phyloP scores from a whole-genome alignment of 2,329 filamentous ascomycete genomes.

The Claviceps arundinis region DNA sequence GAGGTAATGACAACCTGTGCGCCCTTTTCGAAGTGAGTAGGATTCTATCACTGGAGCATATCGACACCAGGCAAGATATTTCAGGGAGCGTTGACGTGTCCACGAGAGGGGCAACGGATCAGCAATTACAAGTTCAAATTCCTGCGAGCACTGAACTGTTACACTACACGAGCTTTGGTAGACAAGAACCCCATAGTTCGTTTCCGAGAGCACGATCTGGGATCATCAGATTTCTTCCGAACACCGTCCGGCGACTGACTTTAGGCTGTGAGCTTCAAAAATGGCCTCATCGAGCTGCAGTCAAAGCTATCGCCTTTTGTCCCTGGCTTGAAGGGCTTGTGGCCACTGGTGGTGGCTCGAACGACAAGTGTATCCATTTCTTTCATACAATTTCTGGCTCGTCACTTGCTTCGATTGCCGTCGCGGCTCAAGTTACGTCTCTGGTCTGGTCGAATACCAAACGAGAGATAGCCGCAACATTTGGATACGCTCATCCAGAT shows the following conservation, averaged over 20 bases:
- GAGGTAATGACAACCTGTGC: constrained; percentile 85
- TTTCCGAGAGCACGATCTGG: neutral
- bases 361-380: constrained; percentile 93
- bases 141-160: neutral
- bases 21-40: constrained; percentile 62
- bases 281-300: constrained; percentile 72
- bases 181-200: neutral
- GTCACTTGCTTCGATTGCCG: constrained; percentile 77
- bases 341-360: constrained; percentile 84
- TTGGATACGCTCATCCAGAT: constrained; percentile 84
- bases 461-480: constrained; percentile 82
- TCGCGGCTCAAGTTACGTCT: constrained; percentile 84
- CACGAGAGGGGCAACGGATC: constrained; percentile 9
- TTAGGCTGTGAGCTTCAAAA: constrained; percentile 51
- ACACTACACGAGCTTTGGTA: neutral
- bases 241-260: constrained; percentile 33
- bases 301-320: constrained; percentile 95
- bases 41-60: constrained; percentile 26
- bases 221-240: constrained; percentile 9
- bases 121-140: neutral
- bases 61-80: neutral
- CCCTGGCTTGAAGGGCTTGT: constrained; percentile 82
- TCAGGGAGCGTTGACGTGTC: neutral
- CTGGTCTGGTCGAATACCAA: constrained; percentile 80
- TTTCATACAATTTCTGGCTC: constrained; percentile 77